phyloP scores from a whole-genome alignment of 768 basidiomycete genomes.

The Paxillus rubicundulus region DNA sequence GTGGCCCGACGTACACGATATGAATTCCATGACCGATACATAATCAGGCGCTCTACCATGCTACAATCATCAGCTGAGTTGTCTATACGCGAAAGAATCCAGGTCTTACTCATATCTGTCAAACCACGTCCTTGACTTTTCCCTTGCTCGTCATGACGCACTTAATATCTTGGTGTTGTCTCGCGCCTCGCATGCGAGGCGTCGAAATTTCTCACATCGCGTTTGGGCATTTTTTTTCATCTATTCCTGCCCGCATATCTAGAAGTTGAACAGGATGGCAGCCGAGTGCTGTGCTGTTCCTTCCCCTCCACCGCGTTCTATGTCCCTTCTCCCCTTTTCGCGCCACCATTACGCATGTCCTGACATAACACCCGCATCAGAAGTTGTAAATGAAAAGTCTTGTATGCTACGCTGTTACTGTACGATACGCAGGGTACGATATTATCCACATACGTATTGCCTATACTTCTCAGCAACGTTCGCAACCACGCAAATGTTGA shows the following conservation, averaged over 20 bases:
- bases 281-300: constrained; percentile 19
- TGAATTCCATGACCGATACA: background rate
- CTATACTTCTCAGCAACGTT: background rate
- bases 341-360: background rate
- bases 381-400: constrained; percentile 7
- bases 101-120: constrained; percentile 16
- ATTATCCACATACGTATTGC: constrained; percentile 2
- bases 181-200: constrained; percentile 5
- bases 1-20: background rate
- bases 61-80: constrained; percentile 14
- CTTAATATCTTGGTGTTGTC: constrained; percentile 5
- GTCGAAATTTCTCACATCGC: background rate
- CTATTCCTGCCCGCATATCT: constrained; percentile 13
- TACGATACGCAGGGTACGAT: constrained; percentile 31
- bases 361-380: background rate
- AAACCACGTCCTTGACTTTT: constrained; percentile 1
- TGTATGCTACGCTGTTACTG: constrained; percentile 22
- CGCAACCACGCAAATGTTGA: no score
- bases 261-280: constrained; percentile 20
- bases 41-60: constrained; percentile 11
- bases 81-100: constrained; percentile 16
- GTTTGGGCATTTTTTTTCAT: background rate
- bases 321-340: constrained; percentile 12
- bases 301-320: constrained; percentile 8
- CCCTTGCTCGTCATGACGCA: constrained; percentile 12